Base-by-base conservation (phyloP, 2,329 filamentous ascomycete species). In the Botrytis porri region DNA sequence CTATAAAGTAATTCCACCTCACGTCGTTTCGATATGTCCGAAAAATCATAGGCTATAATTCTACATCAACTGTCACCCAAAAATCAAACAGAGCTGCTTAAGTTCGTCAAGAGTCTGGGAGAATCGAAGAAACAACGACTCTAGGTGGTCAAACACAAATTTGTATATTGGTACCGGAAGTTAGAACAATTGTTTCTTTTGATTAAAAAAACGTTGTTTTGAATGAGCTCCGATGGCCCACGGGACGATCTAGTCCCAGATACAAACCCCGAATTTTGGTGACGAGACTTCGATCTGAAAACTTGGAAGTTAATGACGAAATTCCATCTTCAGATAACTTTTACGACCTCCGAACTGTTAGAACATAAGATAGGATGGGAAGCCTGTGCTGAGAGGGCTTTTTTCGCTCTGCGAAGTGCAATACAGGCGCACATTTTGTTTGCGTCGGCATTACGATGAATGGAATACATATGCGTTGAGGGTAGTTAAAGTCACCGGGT, bases 211-310 rank as follows among this genome's bases (percentile, higher is more conserved):
- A 0, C 6, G 2, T 6, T 14, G 2, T n/a, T 25, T n/a, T 12
- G 48, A 3, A n/a, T 16, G 2, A 54, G 10, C n/a, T 51, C 1
- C 2, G 4, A n/a, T n/a, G 25, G 48, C 1, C 2, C 1, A n/a
- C 14, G 25, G 48, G 4, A 51, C 4, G 48, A n/a, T 5, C 4
- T n/a, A n/a, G 22, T 6, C 10, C 4, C 25, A 25, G 10, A 51
- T 51, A 51, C 22, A 14, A 48, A 51, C 12, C 4, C 22, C 45
- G 22, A 51, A 51, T 25, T 12, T 48, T 12, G 22, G 45, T 14
- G 10, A 10, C 12, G 45, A 25, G 45, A 25, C 4, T 51, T 14
- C 6, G 4, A 51, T 12, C 9, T 10, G 22, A 51, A 4, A 10
- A 51, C 9, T 14, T 12, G 22, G 10, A 48, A 51, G 4, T 25